Evolutionary conservation across 2,329 filamentous ascomycete genomes (phyloP), one percentile per base, ranked within the genome.

Genomic region (Coniochaeta hoffmannii): DNA sequence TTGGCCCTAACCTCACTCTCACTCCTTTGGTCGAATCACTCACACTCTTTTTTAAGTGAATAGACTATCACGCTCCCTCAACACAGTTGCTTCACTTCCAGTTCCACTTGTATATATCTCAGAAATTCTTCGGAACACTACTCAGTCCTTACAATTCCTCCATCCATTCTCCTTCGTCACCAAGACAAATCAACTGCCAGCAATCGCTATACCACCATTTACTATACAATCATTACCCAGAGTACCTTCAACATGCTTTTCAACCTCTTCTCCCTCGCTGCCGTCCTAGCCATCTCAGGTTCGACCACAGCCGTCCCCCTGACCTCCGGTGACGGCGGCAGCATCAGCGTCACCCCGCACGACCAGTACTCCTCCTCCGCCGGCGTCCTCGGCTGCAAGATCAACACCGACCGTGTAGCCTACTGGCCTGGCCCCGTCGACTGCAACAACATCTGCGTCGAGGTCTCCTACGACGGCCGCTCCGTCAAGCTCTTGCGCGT

Each of bases 381-480:
- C 58, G 81, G 81, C 50, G 81, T 83, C 4, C 68, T 82, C 7
- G 81, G 81, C 53, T 84, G 81, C 76, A 79, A 82, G 68, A 75
- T 85, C 67, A 68, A 84, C 69, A 82, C 76, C 58, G 77, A 84
- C 72, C 79, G 80, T 41, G 74, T 84, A 36, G 81, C 81, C 58
- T 85, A 85, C 74, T 85, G 79, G 78, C 82, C 82, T 7, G 64
- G 63, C 24, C 64, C 71, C 4, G 71, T 80, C 50, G 72, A 73
- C 70, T 85, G 81, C 72, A 70, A 76, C 69, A 73, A 79, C 65
- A 73, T 84, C 61, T 85, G 81, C 68, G 71, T 83, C 62, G 76
- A 77, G 66, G 69, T 84, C 58, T 73, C 70, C 56, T 69, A 78
- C 65, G 69, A 66, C 44, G 76, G 68, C 55, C 77, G 78, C 57